Base-by-base conservation (phyloP, 2,329 filamentous ascomycete genomes). In the Ramichloridium luteum region DNA sequence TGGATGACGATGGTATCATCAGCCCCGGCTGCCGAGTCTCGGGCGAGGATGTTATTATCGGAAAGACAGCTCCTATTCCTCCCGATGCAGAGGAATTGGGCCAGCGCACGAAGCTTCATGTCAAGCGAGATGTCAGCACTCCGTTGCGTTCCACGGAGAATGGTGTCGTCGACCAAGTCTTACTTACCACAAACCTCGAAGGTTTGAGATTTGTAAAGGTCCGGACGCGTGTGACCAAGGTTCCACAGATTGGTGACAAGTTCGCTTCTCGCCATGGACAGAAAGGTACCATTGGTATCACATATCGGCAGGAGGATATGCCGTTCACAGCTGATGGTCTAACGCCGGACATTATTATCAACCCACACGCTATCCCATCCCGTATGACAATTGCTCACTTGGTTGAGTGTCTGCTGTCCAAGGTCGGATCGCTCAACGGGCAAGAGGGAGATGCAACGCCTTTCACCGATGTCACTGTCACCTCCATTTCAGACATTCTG, bases 371-470 rank as follows among this genome's bases (percentile, higher is more conserved):
- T 54, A 98, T 98, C 72, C 90, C 90, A 0, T 98, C 90, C 34
- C 90, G 90, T 74, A 98, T 98, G 90, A 98, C 92, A 3, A 98
- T 98, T 76, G 90, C 90, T 49, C 90, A 98, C 70, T 86, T 98
- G 73, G 93, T 98, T 56, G 90, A 98, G 67, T 98, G 90, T 70
- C 72, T 96, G 47, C 72, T 98, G 35, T 93, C 84, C 57, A 98
- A 98, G 58, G 90, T 98, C 20, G 84, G 85, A 1, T 82, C 90
- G 2, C 70, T 98, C 13, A 82, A 86, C 59, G 92, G 90, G 26
- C 82, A 85, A 59, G 90, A 98, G 63, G 92, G 90, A 49, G 92
- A 98, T 51, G 90, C 90, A 1, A 98, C 90, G 1, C 90, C 92
- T 0, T 98, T 98, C 57, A 96, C 90, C 6, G 88, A 94, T 47